Percentiles rank a stretch among this genome's conserved stretches.
Conservation (phyloP, 2,329 filamentous ascomycete genomes). For the Calonectria hongkongensis region DNA sequence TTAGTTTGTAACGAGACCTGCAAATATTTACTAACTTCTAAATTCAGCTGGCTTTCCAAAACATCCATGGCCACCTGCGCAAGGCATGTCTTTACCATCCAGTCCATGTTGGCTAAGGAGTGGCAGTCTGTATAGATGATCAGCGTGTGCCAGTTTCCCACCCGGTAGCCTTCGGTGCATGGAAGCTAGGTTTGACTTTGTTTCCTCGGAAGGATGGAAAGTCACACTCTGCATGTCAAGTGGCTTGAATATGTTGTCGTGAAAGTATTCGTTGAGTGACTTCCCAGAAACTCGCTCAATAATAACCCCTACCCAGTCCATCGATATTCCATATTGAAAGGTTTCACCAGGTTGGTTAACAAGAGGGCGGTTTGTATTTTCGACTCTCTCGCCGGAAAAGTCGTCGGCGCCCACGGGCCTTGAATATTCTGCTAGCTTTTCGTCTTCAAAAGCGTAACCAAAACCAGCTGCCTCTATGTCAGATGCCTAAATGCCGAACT, state of each 20-base stretch:
- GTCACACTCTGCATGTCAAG: constrained; percentile 21
- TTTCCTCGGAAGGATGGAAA: constrained; percentile 5
- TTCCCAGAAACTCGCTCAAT: constrained; percentile 29
- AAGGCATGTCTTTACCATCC: not conserved
- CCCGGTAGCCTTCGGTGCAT: constrained; percentile 19
- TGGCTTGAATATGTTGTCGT: constrained; percentile 29
- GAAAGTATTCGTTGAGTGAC: constrained; percentile 32
- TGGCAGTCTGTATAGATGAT: constrained; percentile 30
- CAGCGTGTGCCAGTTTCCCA: not conserved
- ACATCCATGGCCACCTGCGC: constrained; percentile 33
- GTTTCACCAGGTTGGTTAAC: constrained; percentile 37
- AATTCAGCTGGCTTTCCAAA: constrained; percentile 37
- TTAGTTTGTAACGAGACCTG: not conserved
- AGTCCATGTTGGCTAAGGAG: not conserved
- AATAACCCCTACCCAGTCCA: constrained; percentile 41
- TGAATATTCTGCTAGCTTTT: constrained; percentile 22
- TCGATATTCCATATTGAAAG: constrained; percentile 40
- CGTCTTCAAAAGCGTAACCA: constrained; percentile 36
- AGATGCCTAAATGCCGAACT: not conserved
- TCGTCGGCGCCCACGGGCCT: constrained; percentile 31
- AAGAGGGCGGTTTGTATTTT: constrained; percentile 6
- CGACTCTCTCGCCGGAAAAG: constrained; percentile 10
- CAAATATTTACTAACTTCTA: not conserved
- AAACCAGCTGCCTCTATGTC: constrained; percentile 21
- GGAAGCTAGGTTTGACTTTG: constrained; percentile 26